Percentiles rank a stretch among this genome's conserved stretches.
Conservation (phyloP, 768 basidiomycete species). For the Hygrophoropsis aurantiaca region DNA sequence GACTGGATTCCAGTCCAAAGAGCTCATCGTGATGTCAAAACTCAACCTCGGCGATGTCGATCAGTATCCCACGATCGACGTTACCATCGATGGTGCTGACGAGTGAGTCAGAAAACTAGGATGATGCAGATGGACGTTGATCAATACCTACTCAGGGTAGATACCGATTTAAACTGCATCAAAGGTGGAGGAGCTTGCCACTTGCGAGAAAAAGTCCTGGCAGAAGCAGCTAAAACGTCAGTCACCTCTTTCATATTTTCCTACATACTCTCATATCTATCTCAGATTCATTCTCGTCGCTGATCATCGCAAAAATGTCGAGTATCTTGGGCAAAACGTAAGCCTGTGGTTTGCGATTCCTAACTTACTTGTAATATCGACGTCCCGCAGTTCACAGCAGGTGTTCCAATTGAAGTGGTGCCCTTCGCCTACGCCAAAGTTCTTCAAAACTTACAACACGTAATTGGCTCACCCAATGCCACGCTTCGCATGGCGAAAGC, state of each 20-base stretch:
- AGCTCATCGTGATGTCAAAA: slow-evolving; percentile 82
- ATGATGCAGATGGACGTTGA: not conserved
- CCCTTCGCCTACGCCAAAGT: slow-evolving; percentile 95
- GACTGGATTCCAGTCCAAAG: slow-evolving; percentile 95
- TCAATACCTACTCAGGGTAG: slow-evolving; percentile 60
- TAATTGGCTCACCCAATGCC: slow-evolving; percentile 66
- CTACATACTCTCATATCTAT: not conserved
- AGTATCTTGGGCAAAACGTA: slow-evolving; percentile 79
- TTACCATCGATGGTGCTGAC: slow-evolving; percentile 98
- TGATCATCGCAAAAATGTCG: slow-evolving; percentile 92
- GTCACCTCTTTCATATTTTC: slow-evolving; percentile 22
- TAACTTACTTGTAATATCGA: slow-evolving; percentile 1
- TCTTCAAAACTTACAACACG: slow-evolving; percentile 63
- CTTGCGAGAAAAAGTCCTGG: slow-evolving; percentile 94
- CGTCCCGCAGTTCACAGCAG: slow-evolving; percentile 66
- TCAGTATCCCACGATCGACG: slow-evolving; percentile 85
- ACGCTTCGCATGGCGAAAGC: slow-evolving; percentile 90
- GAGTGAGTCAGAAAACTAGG: slow-evolving; percentile 84
- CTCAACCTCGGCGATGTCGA: slow-evolving; percentile 86
- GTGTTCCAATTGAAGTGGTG: slow-evolving; percentile 95
- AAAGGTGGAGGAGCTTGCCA: slow-evolving; percentile 98
- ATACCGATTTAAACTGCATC: slow-evolving; percentile 84
- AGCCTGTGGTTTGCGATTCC: slow-evolving; percentile 28
- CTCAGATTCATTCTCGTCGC: slow-evolving; percentile 88
- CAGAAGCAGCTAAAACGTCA: slow-evolving; percentile 89